A percentile compares a stretch with the other conserved stretches of the same genome.
These are phyloP conservation scores for Pseudogymnoascus sp. DNA, from an alignment of 2,329 filamentous ascomycete genomes.

Conservation along the genomic window DNA sequence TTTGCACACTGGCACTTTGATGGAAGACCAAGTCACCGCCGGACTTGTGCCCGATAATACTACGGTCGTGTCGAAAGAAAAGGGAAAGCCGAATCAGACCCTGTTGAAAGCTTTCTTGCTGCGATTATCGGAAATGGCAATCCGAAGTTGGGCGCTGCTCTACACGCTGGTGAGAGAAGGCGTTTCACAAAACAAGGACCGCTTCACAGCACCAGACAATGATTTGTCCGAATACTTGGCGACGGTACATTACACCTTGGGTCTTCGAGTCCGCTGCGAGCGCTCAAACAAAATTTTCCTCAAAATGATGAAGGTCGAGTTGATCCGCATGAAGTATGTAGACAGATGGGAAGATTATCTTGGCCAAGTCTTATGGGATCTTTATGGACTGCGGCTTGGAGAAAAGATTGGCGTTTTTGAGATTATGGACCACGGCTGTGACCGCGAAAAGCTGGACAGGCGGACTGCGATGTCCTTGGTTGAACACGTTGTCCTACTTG, in stretches of 20 bases:
- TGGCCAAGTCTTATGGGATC: constrained; percentile 74
- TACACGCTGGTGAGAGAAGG: constrained; percentile 75
- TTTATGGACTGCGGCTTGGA: constrained; percentile 73
- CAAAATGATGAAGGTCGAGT: constrained; percentile 79
- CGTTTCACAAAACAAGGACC: constrained; percentile 56
- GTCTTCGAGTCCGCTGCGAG: constrained; percentile 79
- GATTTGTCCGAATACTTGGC: constrained; percentile 74
- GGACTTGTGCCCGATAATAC: constrained; percentile 59
- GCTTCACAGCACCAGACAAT: constrained; percentile 60
- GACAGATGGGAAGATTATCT: constrained; percentile 83
- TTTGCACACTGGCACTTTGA: constrained; percentile 71
- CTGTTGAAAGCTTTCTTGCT: constrained; percentile 52
- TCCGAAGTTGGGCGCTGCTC: constrained; percentile 80
- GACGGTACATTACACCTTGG: constrained; percentile 75
- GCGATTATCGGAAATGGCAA: constrained; percentile 78
- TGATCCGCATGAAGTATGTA: constrained; percentile 67
- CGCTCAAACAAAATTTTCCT: constrained; percentile 80
- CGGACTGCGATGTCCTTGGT: constrained; percentile 74
- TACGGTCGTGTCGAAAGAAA: constrained; percentile 36
- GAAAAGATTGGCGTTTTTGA: constrained; percentile 50
- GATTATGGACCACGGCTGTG: constrained; percentile 72
- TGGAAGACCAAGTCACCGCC: constrained; percentile 78
- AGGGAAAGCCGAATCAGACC: constrained; percentile 23
- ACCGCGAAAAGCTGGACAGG: constrained; percentile 69
- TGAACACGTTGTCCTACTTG: constrained; percentile 75